These are phyloP conservation scores for Cylindrotheca closterium DNA, from an alignment of 108 stramenopile species.

Conservation along the genomic window DNA sequence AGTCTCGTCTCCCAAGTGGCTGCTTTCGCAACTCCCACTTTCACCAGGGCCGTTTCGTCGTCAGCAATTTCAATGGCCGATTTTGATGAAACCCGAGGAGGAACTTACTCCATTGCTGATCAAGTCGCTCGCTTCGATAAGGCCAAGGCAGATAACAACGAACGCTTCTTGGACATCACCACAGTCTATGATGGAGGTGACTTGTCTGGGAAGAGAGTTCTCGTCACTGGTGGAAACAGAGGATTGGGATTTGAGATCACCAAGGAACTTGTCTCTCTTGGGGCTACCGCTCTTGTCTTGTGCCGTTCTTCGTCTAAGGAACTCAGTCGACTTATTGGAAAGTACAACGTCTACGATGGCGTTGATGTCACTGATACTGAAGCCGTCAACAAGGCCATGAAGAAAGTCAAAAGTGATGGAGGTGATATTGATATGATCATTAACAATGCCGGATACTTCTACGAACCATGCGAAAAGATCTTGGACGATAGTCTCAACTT, in stretches of 20 bases:
- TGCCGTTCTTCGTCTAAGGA: conserved; percentile 58
- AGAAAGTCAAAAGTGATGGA: conserved; percentile 59
- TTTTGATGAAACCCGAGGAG: conserved; percentile 74
- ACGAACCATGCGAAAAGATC: conserved; percentile 73
- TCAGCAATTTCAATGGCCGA: too few species aligned
- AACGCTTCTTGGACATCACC: conserved; percentile 70
- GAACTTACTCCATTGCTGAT: conserved; percentile 74
- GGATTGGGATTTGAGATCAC: conserved; percentile 83
- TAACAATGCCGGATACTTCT: conserved; percentile 90
- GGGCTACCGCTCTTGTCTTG: conserved; percentile 77
- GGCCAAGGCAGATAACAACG: conserved; percentile 63
- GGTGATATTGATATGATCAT: conserved; percentile 81
- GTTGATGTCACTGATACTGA: conserved; percentile 84
- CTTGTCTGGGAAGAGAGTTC: conserved; percentile 69
- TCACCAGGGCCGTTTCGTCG: too few species aligned
- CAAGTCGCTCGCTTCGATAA: conserved; percentile 71
- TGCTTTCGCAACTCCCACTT: too few species aligned
- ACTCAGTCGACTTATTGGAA: conserved; percentile 59
- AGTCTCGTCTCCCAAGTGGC: too few species aligned
- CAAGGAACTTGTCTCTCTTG: conserved; percentile 68
- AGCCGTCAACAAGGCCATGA: conserved; percentile 65
- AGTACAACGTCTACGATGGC: conserved; percentile 72
- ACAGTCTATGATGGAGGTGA: conserved; percentile 63
- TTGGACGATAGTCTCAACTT: conserved; percentile 76
- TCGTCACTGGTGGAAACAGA: conserved; percentile 89